Conservation (phyloP, 305 asterid genomes). For the Fraxinus baroniana region DNA sequence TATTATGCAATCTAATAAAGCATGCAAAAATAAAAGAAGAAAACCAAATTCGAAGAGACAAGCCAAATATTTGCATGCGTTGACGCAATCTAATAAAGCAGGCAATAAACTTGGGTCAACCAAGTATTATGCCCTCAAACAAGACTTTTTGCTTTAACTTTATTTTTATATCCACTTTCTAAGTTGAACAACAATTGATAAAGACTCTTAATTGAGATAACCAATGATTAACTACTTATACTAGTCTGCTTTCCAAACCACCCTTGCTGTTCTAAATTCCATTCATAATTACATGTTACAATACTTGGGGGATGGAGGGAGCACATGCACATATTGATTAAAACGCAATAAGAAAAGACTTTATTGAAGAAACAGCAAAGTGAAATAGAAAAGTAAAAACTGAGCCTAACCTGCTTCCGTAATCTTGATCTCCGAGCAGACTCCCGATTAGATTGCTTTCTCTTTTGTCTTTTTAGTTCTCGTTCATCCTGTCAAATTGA, state of each 20-base stretch:
- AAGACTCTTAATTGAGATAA: background rate
- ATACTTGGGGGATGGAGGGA: background rate
- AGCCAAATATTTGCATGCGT: background rate
- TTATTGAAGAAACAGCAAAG: constrained; percentile 10
- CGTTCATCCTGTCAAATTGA: constrained; percentile 69
- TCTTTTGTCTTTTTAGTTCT: constrained; percentile 82
- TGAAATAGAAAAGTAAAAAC: background rate
- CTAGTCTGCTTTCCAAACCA: background rate
- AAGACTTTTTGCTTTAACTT: background rate
- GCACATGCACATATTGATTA: background rate
- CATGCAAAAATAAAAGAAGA: background rate
- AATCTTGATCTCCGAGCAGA: constrained; percentile 96
- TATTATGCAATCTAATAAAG: background rate
- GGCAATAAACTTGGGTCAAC: background rate
- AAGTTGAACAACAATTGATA: background rate
- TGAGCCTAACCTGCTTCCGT: constrained; percentile 72
- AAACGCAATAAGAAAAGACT: background rate
- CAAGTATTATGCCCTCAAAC: background rate
- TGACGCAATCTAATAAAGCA: background rate
- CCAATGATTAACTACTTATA: background rate
- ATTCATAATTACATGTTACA: constrained; percentile 1
- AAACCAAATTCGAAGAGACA: background rate
- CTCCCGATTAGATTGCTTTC: constrained; percentile 96
- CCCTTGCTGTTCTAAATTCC: background rate
- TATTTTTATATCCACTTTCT: background rate